Percentiles rank a stretch among this genome's conserved stretches.
Conservation (phyloP, 2,329 filamentous ascomycete genomes). For the Akanthomyces muscarius region DNA sequence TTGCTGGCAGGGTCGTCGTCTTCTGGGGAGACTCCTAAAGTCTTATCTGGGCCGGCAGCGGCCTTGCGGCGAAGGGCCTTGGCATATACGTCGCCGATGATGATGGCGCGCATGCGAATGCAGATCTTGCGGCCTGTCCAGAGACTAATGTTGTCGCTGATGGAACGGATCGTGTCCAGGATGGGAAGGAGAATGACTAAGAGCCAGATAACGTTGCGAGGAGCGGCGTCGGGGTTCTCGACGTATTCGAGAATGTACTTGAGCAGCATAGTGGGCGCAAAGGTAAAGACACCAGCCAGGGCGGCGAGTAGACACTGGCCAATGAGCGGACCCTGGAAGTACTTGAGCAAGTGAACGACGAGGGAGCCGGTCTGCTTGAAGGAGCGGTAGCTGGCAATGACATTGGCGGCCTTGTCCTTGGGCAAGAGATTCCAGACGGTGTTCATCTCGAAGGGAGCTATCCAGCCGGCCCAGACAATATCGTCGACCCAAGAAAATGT, state of each 20-base stretch:
- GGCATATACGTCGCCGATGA: slow-evolving; percentile 95
- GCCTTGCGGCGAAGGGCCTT: slow-evolving; percentile 92
- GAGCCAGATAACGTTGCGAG: slow-evolving; percentile 88
- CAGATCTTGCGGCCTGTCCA: slow-evolving; percentile 95
- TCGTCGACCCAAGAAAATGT: slow-evolving; percentile 90
- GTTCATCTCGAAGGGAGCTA: slow-evolving; percentile 72
- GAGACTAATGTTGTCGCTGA: slow-evolving; percentile 79
- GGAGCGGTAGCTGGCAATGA: slow-evolving; percentile 80
- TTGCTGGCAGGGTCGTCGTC: slow-evolving; percentile 33
- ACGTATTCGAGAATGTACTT: slow-evolving; percentile 91
- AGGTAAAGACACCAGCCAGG: slow-evolving; percentile 77
- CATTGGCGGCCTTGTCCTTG: slow-evolving; percentile 78
- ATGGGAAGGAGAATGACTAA: slow-evolving; percentile 88
- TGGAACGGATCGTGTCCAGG: slow-evolving; percentile 74
- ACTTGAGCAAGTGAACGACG: slow-evolving; percentile 74
- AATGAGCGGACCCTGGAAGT: slow-evolving; percentile 74
- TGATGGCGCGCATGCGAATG: slow-evolving; percentile 87
- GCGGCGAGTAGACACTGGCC: slow-evolving; percentile 77
- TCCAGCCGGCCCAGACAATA: slow-evolving; percentile 86
- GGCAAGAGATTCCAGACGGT: slow-evolving; percentile 90
- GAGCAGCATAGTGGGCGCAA: slow-evolving; percentile 84
- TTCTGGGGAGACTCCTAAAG: slow-evolving; percentile 53
- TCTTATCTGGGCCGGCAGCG: slow-evolving; percentile 69
- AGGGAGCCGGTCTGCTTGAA: slow-evolving; percentile 77
- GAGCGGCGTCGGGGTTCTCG: slow-evolving; percentile 72